Conservation (phyloP, 441 rosid genomes). For the Brassica balearica region DNA sequence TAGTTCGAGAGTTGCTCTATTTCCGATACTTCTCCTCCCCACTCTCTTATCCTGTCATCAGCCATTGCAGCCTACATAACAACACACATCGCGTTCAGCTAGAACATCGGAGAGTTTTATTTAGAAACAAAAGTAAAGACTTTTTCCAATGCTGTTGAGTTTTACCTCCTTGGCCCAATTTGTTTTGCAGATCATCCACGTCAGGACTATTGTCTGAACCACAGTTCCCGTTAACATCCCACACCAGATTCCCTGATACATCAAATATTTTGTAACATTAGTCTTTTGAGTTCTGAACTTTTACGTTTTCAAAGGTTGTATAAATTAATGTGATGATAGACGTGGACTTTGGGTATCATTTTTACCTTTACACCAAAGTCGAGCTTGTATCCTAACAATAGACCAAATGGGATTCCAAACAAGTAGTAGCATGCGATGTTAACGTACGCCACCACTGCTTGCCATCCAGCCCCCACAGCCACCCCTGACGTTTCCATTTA, state of each 20-base stretch:
- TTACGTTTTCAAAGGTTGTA: not conserved
- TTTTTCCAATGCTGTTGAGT: not conserved
- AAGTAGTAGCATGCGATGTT: constrained; percentile 62
- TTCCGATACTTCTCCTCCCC: constrained; percentile 55
- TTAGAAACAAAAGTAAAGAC: not conserved
- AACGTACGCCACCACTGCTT: constrained; percentile 62
- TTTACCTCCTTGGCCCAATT: constrained; percentile 58
- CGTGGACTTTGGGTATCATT: not conserved
- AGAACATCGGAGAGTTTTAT: not conserved
- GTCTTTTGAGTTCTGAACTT: not conserved
- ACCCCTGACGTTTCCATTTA: constrained; percentile 43
- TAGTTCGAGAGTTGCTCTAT: constrained; percentile 32
- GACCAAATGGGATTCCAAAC: constrained; percentile 66
- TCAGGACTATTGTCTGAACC: constrained; percentile 52
- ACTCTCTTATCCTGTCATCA: constrained; percentile 58
- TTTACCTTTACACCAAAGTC: constrained; percentile 55
- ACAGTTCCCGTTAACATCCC: constrained; percentile 62
- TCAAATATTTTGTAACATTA: not conserved
- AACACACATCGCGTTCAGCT: constrained; percentile 6
- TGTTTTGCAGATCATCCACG: constrained; percentile 55
- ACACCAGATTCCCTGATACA: constrained; percentile 59
- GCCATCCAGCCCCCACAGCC: constrained; percentile 82
- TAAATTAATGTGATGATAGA: no score
- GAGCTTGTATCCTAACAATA: constrained; percentile 53
- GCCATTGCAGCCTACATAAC: constrained; percentile 63